These are phyloP conservation scores for Linnemannia zychae DNA, from an alignment of 192 early-diverging fungal genomes.

Conservation along the genomic window DNA sequence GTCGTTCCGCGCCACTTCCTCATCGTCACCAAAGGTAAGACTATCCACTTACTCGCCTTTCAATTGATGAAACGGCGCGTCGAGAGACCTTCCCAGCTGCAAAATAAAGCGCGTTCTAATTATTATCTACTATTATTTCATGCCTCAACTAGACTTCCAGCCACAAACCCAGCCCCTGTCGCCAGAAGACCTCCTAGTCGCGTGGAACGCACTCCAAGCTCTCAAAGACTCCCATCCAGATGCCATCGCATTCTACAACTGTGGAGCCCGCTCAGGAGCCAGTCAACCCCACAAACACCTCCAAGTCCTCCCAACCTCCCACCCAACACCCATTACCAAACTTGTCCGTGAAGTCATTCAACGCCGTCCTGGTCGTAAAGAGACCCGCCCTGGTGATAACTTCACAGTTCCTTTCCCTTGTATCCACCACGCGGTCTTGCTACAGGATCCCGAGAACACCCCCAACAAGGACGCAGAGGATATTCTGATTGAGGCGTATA, in stretches of 20 bases:
- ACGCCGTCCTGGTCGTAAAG: slow-evolving; percentile 56
- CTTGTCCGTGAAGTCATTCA: slow-evolving; percentile 50
- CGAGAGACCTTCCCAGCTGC: background rate
- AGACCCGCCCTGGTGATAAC: slow-evolving; percentile 54
- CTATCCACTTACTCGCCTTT: background rate
- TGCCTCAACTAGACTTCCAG: slow-evolving; percentile 58
- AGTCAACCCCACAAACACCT: slow-evolving; percentile 73
- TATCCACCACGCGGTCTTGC: slow-evolving; percentile 58
- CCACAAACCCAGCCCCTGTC: slow-evolving; percentile 63
- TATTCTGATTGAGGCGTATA: slow-evolving; percentile 62
- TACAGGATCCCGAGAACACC: slow-evolving; percentile 26
- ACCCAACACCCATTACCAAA: slow-evolving; percentile 58
- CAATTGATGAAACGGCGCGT: background rate
- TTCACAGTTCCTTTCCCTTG: slow-evolving; percentile 61
- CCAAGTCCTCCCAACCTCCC: slow-evolving; percentile 65
- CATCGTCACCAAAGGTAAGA: slow-evolving; percentile 69
- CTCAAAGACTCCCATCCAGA: slow-evolving; percentile 27
- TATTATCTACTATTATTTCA: background rate
- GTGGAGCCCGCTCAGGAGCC: slow-evolving; percentile 67
- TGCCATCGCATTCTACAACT: slow-evolving; percentile 68
- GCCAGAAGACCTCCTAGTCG: slow-evolving; percentile 59
- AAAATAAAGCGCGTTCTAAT: background rate
- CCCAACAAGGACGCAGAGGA: slow-evolving; percentile 50
- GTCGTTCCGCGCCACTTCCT: slow-evolving; percentile 67
- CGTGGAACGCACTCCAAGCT: slow-evolving; percentile 53